phyloP scores from a whole-genome alignment of 1,139 yeast genomes.

The Debaryomyces singareniensis region DNA sequence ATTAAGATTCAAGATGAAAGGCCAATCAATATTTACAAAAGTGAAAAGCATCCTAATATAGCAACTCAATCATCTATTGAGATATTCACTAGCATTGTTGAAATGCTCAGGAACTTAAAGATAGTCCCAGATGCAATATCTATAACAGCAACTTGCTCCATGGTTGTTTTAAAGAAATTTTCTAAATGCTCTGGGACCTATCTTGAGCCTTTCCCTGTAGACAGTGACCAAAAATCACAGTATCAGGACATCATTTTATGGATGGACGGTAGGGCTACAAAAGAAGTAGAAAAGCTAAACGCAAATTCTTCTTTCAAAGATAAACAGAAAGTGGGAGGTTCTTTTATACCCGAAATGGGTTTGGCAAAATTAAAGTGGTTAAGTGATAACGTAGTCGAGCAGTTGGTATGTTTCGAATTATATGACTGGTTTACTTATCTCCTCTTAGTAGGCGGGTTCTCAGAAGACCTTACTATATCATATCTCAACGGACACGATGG shows the following conservation, averaged over 20 bases:
- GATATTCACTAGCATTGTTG: slow-evolving; percentile 17
- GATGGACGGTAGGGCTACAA: slow-evolving; percentile 49
- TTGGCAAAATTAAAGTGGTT: slow-evolving; percentile 44
- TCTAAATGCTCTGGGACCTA: slow-evolving; percentile 20
- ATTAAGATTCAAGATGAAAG: slow-evolving; percentile 1
- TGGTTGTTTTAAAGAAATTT: slow-evolving; percentile 28
- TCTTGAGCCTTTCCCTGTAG: slow-evolving; percentile 7
- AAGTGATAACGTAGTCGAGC: slow-evolving; percentile 13
- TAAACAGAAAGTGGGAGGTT: slow-evolving; percentile 34
- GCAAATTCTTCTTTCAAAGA: slow-evolving; percentile 8
- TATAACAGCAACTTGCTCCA: slow-evolving; percentile 49
- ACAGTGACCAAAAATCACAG: slow-evolving; percentile 6
- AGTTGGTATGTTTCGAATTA: slow-evolving; percentile 42
- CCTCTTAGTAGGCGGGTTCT: slow-evolving; percentile 22
- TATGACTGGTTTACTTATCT: slow-evolving; percentile 44
- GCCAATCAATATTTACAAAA: slow-evolving; percentile 16
- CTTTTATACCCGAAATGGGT: slow-evolving; percentile 51
- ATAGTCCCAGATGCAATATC: slow-evolving; percentile 11
- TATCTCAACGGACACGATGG: slow-evolving; percentile 5
- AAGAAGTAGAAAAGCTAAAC: slow-evolving; percentile 29
- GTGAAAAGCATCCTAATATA: slow-evolving; percentile 9
- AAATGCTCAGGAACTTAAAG: slow-evolving; percentile 9
- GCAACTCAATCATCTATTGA: slow-evolving; percentile 41
- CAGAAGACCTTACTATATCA: slow-evolving; percentile 8
- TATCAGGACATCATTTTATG: slow-evolving; percentile 46